Evolutionary conservation across 2,329 filamentous ascomycete species (phyloP).

Genomic region (Penicillium decumbens): DNA sequence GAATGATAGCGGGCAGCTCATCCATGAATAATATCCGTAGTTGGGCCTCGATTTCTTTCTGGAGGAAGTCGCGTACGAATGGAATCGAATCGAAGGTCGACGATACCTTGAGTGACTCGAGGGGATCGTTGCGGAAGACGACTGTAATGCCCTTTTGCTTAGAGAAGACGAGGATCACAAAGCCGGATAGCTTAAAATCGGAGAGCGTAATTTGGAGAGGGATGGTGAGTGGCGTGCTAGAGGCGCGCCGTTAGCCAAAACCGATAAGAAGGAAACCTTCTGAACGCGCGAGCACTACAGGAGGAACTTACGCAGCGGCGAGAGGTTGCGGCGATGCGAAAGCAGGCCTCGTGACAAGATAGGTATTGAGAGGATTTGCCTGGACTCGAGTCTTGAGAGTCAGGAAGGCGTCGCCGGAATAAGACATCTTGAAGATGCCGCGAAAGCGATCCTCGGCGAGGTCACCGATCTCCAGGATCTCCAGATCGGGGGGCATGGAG

Average conservation of each 20-base stretch:
- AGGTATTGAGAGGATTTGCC: constrained; percentile 96
- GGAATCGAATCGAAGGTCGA: constrained; percentile 99
- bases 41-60: constrained; percentile 92
- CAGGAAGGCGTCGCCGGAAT: constrained; percentile 89
- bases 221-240: constrained; percentile 78
- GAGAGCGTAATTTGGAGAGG: constrained; percentile 96
- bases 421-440: constrained; percentile 99
- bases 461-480: constrained; percentile 97
- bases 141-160: constrained; percentile 94
- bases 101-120: constrained; percentile 96
- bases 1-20: constrained; percentile 92
- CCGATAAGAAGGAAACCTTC: not conserved
- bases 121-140: constrained; percentile 95
- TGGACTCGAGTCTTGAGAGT: constrained; percentile 95
- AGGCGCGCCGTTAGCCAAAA: constrained; percentile 9
- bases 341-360: constrained; percentile 80
- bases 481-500: constrained; percentile 86
- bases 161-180: constrained; percentile 96
- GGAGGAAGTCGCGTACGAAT: constrained; percentile 94
- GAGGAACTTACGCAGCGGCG: constrained; percentile 61
- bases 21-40: constrained; percentile 95
- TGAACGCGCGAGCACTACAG: not conserved
- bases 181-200: constrained; percentile 90
- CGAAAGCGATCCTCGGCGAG: constrained; percentile 94
- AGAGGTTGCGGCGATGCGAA: constrained; percentile 92